Percentiles rank a stretch among this genome's conserved stretches.
phyloP scores from a whole-genome alignment of 257 asterid species.

The Solanum appendiculatum region DNA sequence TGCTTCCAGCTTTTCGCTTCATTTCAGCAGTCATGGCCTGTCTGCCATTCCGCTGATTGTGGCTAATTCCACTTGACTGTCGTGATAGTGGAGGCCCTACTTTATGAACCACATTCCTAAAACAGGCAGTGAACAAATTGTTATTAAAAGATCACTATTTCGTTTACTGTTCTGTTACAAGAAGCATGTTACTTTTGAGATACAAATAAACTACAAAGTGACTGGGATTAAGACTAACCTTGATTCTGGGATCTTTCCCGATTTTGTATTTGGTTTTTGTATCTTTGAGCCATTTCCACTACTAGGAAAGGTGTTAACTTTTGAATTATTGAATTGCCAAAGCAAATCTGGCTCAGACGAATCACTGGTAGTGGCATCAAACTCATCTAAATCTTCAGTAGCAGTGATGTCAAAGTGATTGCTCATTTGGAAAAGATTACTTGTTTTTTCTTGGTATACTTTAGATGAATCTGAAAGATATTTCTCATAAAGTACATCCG shows the following conservation, averaged over 20 bases:
- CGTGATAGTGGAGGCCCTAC: constrained; percentile 54
- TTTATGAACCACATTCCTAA: constrained; percentile 58
- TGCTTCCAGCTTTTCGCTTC: constrained; percentile 54
- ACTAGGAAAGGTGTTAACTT: constrained; percentile 32
- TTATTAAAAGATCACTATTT: background rate
- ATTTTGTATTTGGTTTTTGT: constrained; percentile 38
- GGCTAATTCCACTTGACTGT: constrained; percentile 40
- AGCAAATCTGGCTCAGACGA: constrained; percentile 86
- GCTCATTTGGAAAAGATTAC: constrained; percentile 22
- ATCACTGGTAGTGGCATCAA: constrained; percentile 78
- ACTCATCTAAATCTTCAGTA: constrained; percentile 63
- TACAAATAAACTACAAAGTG: background rate
- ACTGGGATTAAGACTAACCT: constrained; percentile 30
- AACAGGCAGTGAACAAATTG: background rate
- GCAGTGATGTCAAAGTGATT: constrained; percentile 33
- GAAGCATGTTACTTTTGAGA: background rate
- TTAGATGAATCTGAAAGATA: constrained; percentile 40
- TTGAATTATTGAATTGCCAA: constrained; percentile 72
- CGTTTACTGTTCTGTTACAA: background rate
- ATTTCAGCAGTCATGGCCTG: constrained; percentile 29
- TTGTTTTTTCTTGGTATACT: constrained; percentile 34
- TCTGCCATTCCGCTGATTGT: constrained; percentile 40
- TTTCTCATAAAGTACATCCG: constrained; percentile 39
- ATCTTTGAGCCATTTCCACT: constrained; percentile 41
- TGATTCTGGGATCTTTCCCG: constrained; percentile 46